Conservation (phyloP, 2,329 filamentous ascomycete species). For the Talaromyces albobiverticillius region DNA sequence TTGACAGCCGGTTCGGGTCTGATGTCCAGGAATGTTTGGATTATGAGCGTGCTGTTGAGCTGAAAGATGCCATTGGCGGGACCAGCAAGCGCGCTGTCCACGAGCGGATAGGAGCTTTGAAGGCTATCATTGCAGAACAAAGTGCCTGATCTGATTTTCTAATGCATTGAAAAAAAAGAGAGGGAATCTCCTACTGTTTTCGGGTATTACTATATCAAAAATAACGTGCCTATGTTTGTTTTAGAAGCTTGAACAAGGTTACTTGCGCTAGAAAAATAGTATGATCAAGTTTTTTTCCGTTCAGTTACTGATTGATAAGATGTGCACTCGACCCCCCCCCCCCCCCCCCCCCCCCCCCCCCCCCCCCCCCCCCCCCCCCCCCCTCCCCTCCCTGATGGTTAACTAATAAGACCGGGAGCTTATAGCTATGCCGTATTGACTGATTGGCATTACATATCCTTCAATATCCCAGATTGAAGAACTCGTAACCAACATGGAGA, state of each 20-base stretch:
- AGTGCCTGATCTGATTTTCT: background rate
- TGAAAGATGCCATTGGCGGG: slow-evolving; percentile 71
- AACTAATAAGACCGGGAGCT: no score
- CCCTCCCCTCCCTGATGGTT: no score
- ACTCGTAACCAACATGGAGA: no score
- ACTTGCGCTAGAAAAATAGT: background rate
- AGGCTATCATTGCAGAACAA: slow-evolving; percentile 36
- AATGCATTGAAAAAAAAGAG: background rate
- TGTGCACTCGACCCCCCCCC: no score
- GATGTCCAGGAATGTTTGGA: slow-evolving; percentile 72
- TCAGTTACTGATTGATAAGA: background rate
- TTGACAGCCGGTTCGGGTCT: slow-evolving; percentile 67
- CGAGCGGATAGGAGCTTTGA: slow-evolving; percentile 65
- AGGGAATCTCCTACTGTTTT: background rate
- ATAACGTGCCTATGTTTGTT: background rate
- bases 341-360: no score
- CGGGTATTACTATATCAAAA: background rate
- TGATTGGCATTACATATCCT: no score
- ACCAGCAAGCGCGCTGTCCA: slow-evolving; percentile 69
- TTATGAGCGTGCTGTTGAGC: slow-evolving; percentile 80
- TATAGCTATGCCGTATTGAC: no score
- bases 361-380: no score
- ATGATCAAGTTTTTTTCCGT: background rate
- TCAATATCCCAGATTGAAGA: no score
- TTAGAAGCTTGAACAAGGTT: background rate